phyloP scores from a whole-genome alignment of 352 stramenopile species.

The Blastocystis sp. region DNA sequence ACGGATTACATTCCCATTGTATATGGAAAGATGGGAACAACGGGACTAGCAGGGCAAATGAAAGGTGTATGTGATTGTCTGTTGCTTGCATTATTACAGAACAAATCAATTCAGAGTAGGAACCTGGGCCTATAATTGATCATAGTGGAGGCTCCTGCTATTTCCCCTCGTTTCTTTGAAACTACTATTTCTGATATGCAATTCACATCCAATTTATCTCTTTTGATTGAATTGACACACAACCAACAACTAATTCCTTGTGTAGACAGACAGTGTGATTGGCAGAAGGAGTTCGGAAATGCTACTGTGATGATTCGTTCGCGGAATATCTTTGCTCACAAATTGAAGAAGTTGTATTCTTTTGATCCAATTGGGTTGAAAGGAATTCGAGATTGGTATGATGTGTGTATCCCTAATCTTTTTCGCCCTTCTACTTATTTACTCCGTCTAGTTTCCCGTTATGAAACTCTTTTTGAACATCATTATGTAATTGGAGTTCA shows the following conservation, averaged over 20 bases:
- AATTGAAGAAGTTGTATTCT: not conserved
- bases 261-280: no score
- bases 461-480: not conserved
- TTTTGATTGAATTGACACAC: no score
- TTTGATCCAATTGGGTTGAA: no score
- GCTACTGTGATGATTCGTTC: no score
- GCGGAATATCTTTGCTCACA: slow-evolving; percentile 5
- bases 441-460: not conserved
- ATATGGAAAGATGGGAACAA: slow-evolving; percentile 33
- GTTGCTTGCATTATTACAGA: not conserved
- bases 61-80: slow-evolving; percentile 46
- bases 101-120: slow-evolving; percentile 23
- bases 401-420: slow-evolving; percentile 50
- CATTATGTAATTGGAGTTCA: slow-evolving; percentile 31
- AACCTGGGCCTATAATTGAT: not conserved
- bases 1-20: not conserved
- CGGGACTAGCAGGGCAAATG: slow-evolving; percentile 41
- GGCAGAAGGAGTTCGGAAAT: no score
- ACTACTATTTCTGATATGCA: not conserved
- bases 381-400: slow-evolving; percentile 9
- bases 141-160: not conserved
- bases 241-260: no score
- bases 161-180: not conserved
- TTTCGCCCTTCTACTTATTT: slow-evolving; percentile 2
- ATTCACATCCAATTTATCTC: not conserved